Base-by-base conservation (phyloP, 2,329 filamentous ascomycete genomes). In the Lizonia empirigonia region DNA sequence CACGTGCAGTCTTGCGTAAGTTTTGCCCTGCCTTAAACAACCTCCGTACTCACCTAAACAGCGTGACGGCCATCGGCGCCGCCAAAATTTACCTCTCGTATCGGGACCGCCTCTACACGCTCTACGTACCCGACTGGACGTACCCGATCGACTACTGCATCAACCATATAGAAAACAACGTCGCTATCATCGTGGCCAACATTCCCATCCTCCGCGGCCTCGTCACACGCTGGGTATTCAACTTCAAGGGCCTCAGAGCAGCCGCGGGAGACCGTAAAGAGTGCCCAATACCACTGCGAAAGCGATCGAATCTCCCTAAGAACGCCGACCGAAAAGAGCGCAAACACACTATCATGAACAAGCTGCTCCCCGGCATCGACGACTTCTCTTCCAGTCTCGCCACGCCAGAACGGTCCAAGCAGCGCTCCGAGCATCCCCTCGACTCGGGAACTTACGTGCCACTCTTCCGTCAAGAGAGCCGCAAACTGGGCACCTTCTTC, bases 151-250 rank as follows among this genome's bases (percentile, higher is more conserved):
- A 73, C 55, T 75, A 67, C 57, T 74, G 71, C 52, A 72, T 74
- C 61, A 75, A 66, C 44, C 73, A 75, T 55, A 70, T 73, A 45
- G 73, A 75, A 42, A 74, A 74, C 56, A 74, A 72, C 44, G 73
- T 74, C 29, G 73, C 72, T 22, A 75, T 75, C 44, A 74, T 74
- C 32, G 70, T 74, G 8, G 73, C 73, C 29, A 74, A 74, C 49
- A 64, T 75, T 7, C 73, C 73, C 8, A 74, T 74, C n/a, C 64
- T 75, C 16, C 72, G 73, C 37, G 71, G 72, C 24, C 68, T 75
- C 7, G 71, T 75, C 23, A 72, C 71, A 6, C 70, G 72, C 34
- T 74, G 73, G 71, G 68, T 74, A 20, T 72, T 73, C 55, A 69
- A 73, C 53, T 73, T 73, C 54, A 60, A 59, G 9, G 67, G 67